Evolutionary conservation across 352 stramenopile species (phyloP), one percentile per base, ranked within the genome.

Genomic region (Globisporangium acanthophoron): DNA sequence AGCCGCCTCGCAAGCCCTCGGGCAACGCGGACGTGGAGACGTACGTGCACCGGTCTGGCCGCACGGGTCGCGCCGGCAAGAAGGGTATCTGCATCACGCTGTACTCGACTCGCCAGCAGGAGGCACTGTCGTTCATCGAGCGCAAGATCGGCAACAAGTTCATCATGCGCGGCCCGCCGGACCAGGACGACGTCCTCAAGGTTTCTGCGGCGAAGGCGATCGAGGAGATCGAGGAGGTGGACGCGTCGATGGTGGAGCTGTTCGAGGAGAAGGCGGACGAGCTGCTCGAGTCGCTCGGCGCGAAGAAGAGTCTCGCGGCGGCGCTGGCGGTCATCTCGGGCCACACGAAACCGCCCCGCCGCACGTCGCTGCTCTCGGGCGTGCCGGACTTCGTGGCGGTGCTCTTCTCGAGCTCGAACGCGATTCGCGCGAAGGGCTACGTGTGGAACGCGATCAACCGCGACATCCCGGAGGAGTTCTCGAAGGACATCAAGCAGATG

Each of bases 1-100:
- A 98, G 72, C 81, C 97, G 5, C 80, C 72, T 57, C 82, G 73
- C 56, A 92, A 87, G 78, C 71, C 73, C 52, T 85, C 78, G 20
- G 88, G 90, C 33, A 85, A 86, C 57, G 83, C 86, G 1, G 96
- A 99, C 69, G 88, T 96, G 4, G 97, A 99, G 67, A 98, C 96
- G 5, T 99, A 99, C 77, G 94, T 99, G 43, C 97, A 99, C 72
- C 87, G 97, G 48, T 98, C 92, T n/a, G 97, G 97, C 35, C 89
- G 97, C 57, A 98, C 97, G 2, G 97, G 97, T 46, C 90, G 97
- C 61, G 92, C 98, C 24, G 97, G 97, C 31, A 89, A 92, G 59
- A 97, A 97, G 65, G 97, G 97, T 49, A 89, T 97, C 61, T 98
- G 97, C 67, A 92, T 99, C 66, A 99, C 96, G 27, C 83, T 99